phyloP scores from a whole-genome alignment of 208 protist genomes.

The Acanthamoeba sp. region DNA sequence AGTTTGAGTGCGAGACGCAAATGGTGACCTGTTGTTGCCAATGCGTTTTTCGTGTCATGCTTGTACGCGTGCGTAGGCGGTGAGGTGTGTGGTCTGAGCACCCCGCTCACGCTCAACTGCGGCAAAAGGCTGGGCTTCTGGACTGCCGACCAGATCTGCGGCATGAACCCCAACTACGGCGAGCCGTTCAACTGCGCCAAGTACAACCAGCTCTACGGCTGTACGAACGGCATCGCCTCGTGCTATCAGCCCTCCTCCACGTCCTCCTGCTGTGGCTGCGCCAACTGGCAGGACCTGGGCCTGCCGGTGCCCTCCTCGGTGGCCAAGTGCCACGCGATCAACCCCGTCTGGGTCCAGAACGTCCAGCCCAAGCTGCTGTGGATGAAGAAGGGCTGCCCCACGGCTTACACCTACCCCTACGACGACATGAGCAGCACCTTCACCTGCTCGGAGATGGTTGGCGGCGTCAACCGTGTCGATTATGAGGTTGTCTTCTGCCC shows the following conservation, averaged over 20 bases:
- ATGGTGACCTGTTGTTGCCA: too few species aligned
- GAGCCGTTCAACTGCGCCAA: background rate
- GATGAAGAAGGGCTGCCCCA: constrained; percentile 9
- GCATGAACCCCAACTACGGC: constrained; percentile 12
- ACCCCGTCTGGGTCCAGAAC: constrained; percentile 12
- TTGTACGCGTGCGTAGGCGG: background rate
- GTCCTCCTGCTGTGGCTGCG: background rate
- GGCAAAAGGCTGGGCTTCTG: background rate
- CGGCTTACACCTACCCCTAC: constrained; percentile 17
- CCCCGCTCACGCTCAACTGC: constrained; percentile 8
- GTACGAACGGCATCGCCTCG: constrained; percentile 3
- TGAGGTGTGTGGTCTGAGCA: background rate
- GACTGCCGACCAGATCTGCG: constrained; percentile 6
- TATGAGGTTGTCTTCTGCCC: background rate
- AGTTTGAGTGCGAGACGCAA: too few species aligned
- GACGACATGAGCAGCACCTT: constrained; percentile 35
- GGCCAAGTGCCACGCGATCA: background rate
- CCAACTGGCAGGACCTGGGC: constrained; percentile 21
- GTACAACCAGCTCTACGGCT: constrained; percentile 17
- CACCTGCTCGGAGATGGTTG: background rate
- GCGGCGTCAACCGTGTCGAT: background rate
- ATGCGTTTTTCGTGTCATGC: background rate
- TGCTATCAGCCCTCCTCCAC: background rate
- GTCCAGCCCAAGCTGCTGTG: constrained; percentile 3
- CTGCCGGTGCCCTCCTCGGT: constrained; percentile 6